phyloP scores from a whole-genome alignment of 495 filamentous ascomycete genomes.

The Eremomyces bilateralis region DNA sequence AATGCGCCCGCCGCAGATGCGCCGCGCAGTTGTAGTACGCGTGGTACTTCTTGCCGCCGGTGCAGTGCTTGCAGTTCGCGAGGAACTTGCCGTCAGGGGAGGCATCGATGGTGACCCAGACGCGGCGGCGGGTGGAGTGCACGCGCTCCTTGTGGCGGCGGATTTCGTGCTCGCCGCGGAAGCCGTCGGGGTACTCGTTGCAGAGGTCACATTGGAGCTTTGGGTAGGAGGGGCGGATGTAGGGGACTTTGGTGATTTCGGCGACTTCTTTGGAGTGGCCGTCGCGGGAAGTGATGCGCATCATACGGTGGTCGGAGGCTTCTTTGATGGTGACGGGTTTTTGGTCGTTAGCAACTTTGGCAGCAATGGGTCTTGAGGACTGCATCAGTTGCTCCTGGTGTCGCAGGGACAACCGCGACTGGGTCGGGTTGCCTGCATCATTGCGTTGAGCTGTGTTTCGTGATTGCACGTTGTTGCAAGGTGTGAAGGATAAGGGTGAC shows the following conservation, averaged over 20 bases:
- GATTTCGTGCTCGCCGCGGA: conserved; percentile 2
- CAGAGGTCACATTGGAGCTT: neutral
- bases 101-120: neutral
- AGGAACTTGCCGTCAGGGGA: neutral
- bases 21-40: conserved; percentile 4
- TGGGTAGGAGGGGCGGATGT: neutral
- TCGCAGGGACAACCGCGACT: too few relatives aligned
- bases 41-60: conserved; percentile 1
- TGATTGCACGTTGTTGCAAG: too few relatives aligned
- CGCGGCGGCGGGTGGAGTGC: neutral
- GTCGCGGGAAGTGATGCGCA: too few relatives aligned
- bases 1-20: conserved; percentile 3
- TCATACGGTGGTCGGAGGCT: too few relatives aligned
- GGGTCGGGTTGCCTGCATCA: too few relatives aligned
- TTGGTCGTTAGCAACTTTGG: too few relatives aligned
- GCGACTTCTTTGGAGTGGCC: too few relatives aligned
- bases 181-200: neutral
- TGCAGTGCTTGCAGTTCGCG: conserved; percentile 3
- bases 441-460: too few relatives aligned
- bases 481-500: too few relatives aligned
- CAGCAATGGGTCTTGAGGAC: too few relatives aligned
- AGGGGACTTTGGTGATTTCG: neutral
- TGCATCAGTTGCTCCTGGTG: too few relatives aligned
- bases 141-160: neutral
- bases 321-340: too few relatives aligned